phyloP scores from a whole-genome alignment of 495 filamentous ascomycete species.

The Penicillium pancosmium region DNA sequence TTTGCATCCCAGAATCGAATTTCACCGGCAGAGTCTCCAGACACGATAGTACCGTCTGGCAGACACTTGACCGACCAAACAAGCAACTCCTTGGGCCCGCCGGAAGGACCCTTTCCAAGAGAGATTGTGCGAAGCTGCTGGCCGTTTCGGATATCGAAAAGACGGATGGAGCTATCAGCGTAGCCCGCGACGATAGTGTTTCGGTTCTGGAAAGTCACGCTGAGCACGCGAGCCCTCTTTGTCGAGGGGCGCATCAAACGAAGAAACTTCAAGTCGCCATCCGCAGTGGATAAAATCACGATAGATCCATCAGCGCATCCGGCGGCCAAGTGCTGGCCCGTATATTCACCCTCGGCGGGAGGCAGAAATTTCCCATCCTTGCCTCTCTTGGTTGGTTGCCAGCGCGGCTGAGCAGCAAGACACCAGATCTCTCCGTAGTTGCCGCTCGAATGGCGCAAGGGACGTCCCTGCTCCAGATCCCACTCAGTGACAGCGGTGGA shows the following conservation, averaged over 20 bases:
- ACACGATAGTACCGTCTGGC: slow-evolving; percentile 85
- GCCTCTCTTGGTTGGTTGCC: slow-evolving; percentile 41
- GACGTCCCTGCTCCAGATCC: slow-evolving; percentile 78
- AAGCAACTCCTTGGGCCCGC: slow-evolving; percentile 79
- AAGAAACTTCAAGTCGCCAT: slow-evolving; percentile 74
- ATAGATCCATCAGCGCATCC: slow-evolving; percentile 93
- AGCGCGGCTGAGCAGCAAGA: slow-evolving; percentile 80
- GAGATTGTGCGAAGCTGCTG: slow-evolving; percentile 77
- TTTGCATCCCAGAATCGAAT: slow-evolving; percentile 91
- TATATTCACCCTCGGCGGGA: slow-evolving; percentile 47
- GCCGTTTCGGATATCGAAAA: slow-evolving; percentile 84
- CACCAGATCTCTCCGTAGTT: slow-evolving; percentile 98
- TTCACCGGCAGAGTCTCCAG: slow-evolving; percentile 91
- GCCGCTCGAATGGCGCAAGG: slow-evolving; percentile 79
- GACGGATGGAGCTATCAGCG: slow-evolving; percentile 86
- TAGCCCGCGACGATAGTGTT: slow-evolving; percentile 85
- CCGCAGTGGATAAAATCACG: slow-evolving; percentile 80
- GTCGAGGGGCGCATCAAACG: slow-evolving; percentile 70
- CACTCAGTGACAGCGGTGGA: slow-evolving; percentile 92
- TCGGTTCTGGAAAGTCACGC: slow-evolving; percentile 83
- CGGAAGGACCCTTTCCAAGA: slow-evolving; percentile 72
- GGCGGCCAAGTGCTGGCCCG: slow-evolving; percentile 75
- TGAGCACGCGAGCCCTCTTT: slow-evolving; percentile 84
- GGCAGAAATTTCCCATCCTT: slow-evolving; percentile 37
- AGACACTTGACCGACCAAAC: slow-evolving; percentile 93